Conservation (phyloP, 345 rosid genomes). For the Salix suchowensis region DNA sequence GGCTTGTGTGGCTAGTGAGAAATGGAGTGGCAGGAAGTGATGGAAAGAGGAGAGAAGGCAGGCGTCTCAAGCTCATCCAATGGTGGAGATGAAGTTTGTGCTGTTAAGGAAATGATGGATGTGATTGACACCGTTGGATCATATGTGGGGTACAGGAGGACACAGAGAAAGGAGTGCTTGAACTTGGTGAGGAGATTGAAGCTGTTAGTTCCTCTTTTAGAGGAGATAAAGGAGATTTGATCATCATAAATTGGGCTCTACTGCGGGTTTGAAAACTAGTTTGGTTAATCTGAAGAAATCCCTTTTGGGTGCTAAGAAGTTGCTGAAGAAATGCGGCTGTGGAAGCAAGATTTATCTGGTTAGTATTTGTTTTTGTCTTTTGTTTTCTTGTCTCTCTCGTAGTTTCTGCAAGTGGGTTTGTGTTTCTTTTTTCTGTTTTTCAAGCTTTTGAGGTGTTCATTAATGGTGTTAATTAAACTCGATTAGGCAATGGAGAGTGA, state of each 20-base stretch:
- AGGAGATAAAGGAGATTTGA: slow-evolving; percentile 42
- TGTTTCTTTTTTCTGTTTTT: background rate
- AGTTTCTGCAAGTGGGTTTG: background rate
- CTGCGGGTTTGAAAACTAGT: slow-evolving; percentile 12
- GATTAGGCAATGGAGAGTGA: slow-evolving; percentile 61
- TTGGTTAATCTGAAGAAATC: slow-evolving; percentile 39
- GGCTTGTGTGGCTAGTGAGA: background rate
- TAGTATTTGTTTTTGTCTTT: background rate
- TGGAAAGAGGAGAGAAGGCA: background rate
- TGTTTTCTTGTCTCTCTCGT: background rate
- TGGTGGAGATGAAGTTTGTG: slow-evolving; percentile 15
- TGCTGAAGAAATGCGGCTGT: slow-evolving; percentile 47
- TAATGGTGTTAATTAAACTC: slow-evolving; percentile 1
- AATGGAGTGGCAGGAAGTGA: slow-evolving; percentile 23
- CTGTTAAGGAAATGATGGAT: slow-evolving; percentile 33
- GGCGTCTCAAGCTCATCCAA: slow-evolving; percentile 26
- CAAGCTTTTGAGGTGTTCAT: background rate
- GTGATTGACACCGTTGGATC: slow-evolving; percentile 42
- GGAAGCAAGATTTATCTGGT: slow-evolving; percentile 72
- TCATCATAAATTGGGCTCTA: background rate
- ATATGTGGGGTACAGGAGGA: slow-evolving; percentile 34
- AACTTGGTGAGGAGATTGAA: slow-evolving; percentile 54
- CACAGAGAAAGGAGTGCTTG: slow-evolving; percentile 56
- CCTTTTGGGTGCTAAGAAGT: slow-evolving; percentile 41
- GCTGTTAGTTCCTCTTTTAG: slow-evolving; percentile 53